Conservation (phyloP, 257 asterid species). For the Gardenia jasminoides region DNA sequence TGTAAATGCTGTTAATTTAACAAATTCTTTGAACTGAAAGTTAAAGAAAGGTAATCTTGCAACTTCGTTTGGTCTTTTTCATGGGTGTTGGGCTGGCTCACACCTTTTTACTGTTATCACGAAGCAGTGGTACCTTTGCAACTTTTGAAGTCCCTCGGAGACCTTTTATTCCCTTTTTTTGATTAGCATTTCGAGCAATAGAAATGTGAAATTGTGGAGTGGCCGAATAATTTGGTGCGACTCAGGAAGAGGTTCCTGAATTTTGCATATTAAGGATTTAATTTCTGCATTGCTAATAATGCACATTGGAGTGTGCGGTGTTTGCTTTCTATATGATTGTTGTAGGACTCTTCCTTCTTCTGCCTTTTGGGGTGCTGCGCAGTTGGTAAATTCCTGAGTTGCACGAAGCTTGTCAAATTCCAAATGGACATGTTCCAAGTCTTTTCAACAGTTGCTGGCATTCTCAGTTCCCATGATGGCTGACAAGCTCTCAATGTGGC, state of each 20-base stretch:
- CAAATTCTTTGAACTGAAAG: background rate
- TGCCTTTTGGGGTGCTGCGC: background rate
- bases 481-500: too few relatives aligned
- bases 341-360: constrained; percentile 1
- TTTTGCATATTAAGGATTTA: background rate
- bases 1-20: background rate
- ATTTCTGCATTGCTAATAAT: constrained; percentile 6
- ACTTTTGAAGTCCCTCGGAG: background rate
- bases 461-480: too few relatives aligned
- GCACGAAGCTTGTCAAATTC: background rate
- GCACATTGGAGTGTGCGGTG: constrained; percentile 5
- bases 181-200: background rate
- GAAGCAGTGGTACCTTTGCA: background rate
- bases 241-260: background rate
- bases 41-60: background rate
- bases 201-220: too few relatives aligned
- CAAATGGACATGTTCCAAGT: too few relatives aligned
- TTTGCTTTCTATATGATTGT: background rate
- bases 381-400: background rate
- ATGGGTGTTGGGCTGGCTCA: background rate
- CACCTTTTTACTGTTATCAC: background rate
- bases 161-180: background rate
- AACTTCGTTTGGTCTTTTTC: background rate
- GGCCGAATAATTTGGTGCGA: background rate
- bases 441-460: too few relatives aligned